Percentiles rank a stretch among this genome's conserved stretches.
Evolutionary conservation across 2,329 filamentous ascomycete genomes (phyloP).

Genomic region (Cladobotryum protrusum): DNA sequence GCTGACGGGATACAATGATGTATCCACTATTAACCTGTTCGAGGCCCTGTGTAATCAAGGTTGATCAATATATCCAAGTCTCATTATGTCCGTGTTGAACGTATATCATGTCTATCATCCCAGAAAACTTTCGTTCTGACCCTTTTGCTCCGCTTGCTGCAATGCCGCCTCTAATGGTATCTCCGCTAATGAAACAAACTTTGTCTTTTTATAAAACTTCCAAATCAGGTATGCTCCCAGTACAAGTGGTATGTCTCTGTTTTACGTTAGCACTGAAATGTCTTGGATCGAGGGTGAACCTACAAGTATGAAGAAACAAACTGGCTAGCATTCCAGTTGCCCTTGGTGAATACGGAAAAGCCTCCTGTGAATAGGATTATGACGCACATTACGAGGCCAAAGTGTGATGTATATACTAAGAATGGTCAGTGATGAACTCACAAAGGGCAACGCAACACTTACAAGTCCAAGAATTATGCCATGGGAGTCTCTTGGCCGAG

Average conservation of each 20-base stretch:
- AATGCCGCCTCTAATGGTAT: slow-evolving; percentile 50
- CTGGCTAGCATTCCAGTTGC: slow-evolving; percentile 49
- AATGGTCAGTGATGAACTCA: slow-evolving; percentile 8
- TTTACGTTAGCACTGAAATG: slow-evolving; percentile 10
- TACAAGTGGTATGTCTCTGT: slow-evolving; percentile 55
- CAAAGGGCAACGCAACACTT: slow-evolving; percentile 22
- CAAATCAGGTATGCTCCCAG: slow-evolving; percentile 51
- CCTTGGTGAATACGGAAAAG: slow-evolving; percentile 55
- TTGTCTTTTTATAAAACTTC: slow-evolving; percentile 61
- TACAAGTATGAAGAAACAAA: slow-evolving; percentile 60
- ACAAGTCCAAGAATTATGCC: slow-evolving; percentile 59
- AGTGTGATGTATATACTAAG: slow-evolving; percentile 54
- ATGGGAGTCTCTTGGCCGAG: slow-evolving; percentile 44
- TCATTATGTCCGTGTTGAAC: too few species aligned
- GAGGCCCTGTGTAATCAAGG: too few species aligned
- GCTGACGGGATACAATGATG: too few species aligned
- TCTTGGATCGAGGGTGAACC: slow-evolving; percentile 22
- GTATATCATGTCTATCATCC: too few species aligned
- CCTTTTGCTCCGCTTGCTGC: slow-evolving; percentile 27
- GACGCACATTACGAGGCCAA: slow-evolving; percentile 53
- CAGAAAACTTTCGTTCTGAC: too few species aligned
- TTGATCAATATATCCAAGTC: too few species aligned
- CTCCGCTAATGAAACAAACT: slow-evolving; percentile 42
- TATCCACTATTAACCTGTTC: too few species aligned
- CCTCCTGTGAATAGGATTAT: slow-evolving; percentile 65